phyloP scores from a whole-genome alignment of 148 eudicot genomes.

The Beta vulgaris region DNA sequence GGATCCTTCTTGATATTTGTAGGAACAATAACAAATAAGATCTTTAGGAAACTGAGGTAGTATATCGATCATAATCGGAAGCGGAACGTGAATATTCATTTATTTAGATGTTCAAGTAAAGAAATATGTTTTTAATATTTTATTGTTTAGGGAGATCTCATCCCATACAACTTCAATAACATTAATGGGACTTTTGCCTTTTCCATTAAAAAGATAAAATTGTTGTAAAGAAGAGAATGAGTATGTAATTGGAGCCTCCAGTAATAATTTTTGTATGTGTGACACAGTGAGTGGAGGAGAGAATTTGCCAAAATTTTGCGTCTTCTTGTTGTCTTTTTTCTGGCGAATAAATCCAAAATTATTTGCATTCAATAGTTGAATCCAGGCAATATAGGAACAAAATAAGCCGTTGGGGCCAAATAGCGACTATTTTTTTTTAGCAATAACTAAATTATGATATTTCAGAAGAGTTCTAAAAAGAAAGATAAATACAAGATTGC shows the following conservation, averaged over 20 bases:
- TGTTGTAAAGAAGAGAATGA: not conserved
- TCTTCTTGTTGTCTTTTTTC: not conserved
- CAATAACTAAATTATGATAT: not conserved
- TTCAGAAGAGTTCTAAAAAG: not conserved
- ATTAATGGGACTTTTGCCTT: too few relatives aligned
- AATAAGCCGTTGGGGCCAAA: not conserved
- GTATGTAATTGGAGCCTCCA: not conserved
- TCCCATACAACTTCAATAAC: too few relatives aligned
- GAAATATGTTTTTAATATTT: too few relatives aligned
- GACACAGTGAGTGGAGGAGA: conserved; percentile 2
- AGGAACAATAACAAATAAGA: too few relatives aligned
- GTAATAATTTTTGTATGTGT: not conserved
- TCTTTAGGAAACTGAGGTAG: too few relatives aligned
- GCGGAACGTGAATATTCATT: too few relatives aligned
- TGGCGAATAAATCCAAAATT: not conserved
- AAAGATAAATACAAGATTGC: not conserved
- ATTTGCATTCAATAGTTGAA: not conserved
- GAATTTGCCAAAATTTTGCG: not conserved
- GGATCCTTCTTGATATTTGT: too few relatives aligned
- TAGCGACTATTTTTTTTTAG: not conserved
- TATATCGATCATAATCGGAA: too few relatives aligned
- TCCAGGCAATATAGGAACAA: not conserved
- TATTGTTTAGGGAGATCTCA: too few relatives aligned
- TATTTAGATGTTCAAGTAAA: too few relatives aligned
- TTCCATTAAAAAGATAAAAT: not conserved